A percentile compares a stretch with the other conserved stretches of the same genome.
These are phyloP conservation scores for Lactarius vividus DNA, from an alignment of 768 basidiomycete species.

Conservation along the genomic window DNA sequence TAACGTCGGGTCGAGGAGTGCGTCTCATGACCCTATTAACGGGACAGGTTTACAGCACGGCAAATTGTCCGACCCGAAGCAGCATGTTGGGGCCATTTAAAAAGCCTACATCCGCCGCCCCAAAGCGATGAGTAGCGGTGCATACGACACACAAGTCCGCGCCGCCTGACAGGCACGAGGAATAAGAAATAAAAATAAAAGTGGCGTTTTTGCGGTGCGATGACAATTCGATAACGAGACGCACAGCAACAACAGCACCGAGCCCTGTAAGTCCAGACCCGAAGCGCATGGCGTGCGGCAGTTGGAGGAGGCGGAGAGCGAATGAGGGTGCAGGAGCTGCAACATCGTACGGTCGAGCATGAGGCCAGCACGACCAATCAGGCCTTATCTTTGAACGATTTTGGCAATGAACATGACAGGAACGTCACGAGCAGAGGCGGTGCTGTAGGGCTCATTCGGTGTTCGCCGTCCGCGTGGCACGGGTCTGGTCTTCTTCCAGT, in stretches of 20 bases:
- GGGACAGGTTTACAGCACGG: neutral
- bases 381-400: constrained; percentile 3
- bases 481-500: neutral
- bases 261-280: neutral
- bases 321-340: neutral
- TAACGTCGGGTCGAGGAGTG: neutral
- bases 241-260: constrained; percentile 3
- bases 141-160: constrained; percentile 1
- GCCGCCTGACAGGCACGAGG: neutral
- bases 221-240: neutral
- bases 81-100: neutral
- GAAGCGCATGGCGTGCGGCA: neutral
- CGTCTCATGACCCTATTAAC: neutral
- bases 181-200: too few relatives aligned
- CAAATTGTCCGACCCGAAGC: neutral
- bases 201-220: neutral
- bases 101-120: neutral
- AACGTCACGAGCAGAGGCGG: neutral
- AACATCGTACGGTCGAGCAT: constrained; percentile 17
- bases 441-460: constrained; percentile 11
- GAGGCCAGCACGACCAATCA: constrained; percentile 9
- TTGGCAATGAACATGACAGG: neutral
- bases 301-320: neutral
- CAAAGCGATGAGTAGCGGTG: constrained; percentile 16
- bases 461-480: constrained; percentile 2